phyloP scores from a whole-genome alignment of 1,284 basidiomycete species.

The Trametes polyzona region DNA sequence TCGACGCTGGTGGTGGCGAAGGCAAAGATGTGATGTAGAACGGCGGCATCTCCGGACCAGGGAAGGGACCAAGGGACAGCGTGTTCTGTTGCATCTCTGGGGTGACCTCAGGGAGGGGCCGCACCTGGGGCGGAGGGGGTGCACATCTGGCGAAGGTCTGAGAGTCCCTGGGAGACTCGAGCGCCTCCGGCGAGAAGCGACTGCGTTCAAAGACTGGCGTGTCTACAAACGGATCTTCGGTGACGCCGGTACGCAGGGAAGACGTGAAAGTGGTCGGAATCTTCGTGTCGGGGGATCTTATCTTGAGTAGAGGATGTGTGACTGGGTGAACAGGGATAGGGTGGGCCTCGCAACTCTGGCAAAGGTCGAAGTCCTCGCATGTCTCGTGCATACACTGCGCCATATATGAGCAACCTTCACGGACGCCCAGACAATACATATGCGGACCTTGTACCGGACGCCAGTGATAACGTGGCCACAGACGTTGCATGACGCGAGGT shows the following conservation, averaged over 20 bases:
- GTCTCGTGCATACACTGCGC: constrained; percentile 77
- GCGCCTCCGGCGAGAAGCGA: neutral
- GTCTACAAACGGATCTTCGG: neutral
- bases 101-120: constrained; percentile 20
- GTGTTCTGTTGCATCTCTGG: constrained; percentile 5
- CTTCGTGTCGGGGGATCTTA: constrained; percentile 55
- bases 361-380: constrained; percentile 87
- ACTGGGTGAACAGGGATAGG: constrained; percentile 79
- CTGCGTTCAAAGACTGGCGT: neutral
- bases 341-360: constrained; percentile 78
- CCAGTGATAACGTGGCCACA: constrained; percentile 65
- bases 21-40: neutral
- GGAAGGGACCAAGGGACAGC: neutral
- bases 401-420: neutral
- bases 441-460: constrained; percentile 68
- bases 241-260: neutral
- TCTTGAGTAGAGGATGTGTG: constrained; percentile 81
- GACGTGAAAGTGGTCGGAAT: constrained; percentile 44
- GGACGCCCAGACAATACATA: neutral
- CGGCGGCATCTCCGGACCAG: neutral
- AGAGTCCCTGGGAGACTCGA: neutral
- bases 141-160: constrained; percentile 3
- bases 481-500: constrained; percentile 37
- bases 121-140: constrained; percentile 17
- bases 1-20: neutral